Evolutionary conservation across 768 basidiomycete genomes (phyloP).

Genomic region (Tubosaeta sp.): DNA sequence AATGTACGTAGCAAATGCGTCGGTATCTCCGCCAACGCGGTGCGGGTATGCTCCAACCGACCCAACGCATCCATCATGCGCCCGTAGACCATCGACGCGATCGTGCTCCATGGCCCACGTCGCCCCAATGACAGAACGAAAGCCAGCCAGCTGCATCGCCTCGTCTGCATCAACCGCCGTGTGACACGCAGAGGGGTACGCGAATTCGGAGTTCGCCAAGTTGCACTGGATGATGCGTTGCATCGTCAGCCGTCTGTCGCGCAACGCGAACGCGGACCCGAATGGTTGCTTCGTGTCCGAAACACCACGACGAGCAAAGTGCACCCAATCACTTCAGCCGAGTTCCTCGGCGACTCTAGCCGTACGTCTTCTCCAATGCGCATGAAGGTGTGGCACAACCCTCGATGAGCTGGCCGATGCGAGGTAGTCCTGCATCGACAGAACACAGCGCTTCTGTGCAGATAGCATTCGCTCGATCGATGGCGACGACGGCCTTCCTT

Average conservation of each 20-base stretch:
- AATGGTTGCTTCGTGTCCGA: no score
- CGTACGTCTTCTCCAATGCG: neutral
- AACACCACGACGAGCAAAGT: no score
- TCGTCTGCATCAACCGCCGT: neutral
- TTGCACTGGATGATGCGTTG: neutral
- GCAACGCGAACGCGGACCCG: no score
- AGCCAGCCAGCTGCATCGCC: neutral
- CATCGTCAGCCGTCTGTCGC: no score
- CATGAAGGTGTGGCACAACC: neutral
- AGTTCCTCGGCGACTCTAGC: neutral
- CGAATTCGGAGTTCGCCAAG: slow-evolving; percentile 8
- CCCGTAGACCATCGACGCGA: neutral
- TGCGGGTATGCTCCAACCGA: neutral
- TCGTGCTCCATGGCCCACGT: neutral
- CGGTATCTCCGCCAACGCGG: neutral
- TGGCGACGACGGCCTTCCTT: slow-evolving; percentile 3
- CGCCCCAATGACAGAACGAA: neutral
- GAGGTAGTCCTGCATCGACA: neutral
- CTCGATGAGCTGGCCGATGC: neutral
- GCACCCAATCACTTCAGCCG: neutral
- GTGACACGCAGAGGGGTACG: slow-evolving; percentile 7
- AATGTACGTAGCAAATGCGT: neutral
- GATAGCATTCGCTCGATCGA: no score
- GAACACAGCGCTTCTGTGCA: neutral
- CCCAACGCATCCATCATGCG: neutral